A percentile compares a stretch with the other conserved stretches of the same genome.
These are phyloP conservation scores for Macroventuria anomochaeta DNA, from an alignment of 2,329 filamentous ascomycete genomes.

Conservation along the genomic window DNA sequence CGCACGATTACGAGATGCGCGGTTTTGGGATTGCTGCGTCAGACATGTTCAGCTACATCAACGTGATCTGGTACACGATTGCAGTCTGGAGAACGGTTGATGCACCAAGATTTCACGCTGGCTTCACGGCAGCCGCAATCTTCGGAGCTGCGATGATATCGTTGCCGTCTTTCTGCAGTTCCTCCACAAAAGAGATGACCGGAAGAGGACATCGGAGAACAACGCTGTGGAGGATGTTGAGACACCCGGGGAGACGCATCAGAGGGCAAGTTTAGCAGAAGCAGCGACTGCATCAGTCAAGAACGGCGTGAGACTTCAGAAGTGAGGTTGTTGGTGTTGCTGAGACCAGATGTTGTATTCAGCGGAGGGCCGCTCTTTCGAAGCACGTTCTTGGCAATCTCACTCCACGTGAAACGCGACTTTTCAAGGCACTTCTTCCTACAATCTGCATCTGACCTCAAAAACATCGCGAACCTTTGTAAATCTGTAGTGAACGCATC, in stretches of 20 bases:
- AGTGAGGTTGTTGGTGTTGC: background rate
- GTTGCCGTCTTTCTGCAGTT: slow-evolving; percentile 22
- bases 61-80: slow-evolving; percentile 27
- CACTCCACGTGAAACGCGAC: too few species aligned
- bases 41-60: slow-evolving; percentile 36
- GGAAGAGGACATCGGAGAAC: slow-evolving; percentile 16
- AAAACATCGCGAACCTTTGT: too few species aligned
- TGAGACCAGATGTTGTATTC: background rate
- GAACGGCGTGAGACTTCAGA: slow-evolving; percentile 2
- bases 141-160: slow-evolving; percentile 31
- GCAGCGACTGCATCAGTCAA: slow-evolving; percentile 3
- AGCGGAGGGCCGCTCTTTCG: too few species aligned
- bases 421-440: too few species aligned
- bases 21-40: slow-evolving; percentile 33
- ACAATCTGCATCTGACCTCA: too few species aligned
- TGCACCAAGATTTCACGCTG: slow-evolving; percentile 30
- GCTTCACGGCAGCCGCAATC: slow-evolving; percentile 28
- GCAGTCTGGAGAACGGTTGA: slow-evolving; percentile 33
- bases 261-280: slow-evolving; percentile 11
- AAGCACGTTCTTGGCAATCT: too few species aligned
- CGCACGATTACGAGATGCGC: slow-evolving; percentile 37
- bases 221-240: slow-evolving; percentile 15
- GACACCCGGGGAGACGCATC: background rate
- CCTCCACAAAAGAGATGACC: slow-evolving; percentile 27
- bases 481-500: too few species aligned